These are phyloP conservation scores for Melastoma candidum DNA, from an alignment of 441 rosid species.

Conservation along the genomic window DNA sequence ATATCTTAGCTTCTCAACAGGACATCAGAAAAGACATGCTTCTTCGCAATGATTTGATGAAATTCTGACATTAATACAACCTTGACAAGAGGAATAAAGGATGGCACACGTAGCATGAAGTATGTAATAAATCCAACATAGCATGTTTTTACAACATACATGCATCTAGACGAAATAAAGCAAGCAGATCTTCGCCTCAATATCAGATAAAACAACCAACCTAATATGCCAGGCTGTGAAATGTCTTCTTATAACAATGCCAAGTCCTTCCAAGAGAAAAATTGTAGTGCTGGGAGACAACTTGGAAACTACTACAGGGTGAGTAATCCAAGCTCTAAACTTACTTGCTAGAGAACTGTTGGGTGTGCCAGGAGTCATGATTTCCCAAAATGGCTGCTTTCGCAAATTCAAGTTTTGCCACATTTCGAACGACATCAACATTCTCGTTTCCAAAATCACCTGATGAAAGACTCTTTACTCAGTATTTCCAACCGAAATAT, in stretches of 20 bases:
- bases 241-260: background rate
- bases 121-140: too few species aligned
- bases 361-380: constrained; percentile 86
- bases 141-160: background rate
- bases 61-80: too few species aligned
- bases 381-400: constrained; percentile 86
- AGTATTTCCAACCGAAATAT: too few species aligned
- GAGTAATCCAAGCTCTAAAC: constrained; percentile 10
- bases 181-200: background rate
- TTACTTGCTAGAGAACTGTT: constrained; percentile 40
- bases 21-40: too few species aligned
- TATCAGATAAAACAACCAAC: background rate
- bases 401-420: constrained; percentile 52
- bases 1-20: too few species aligned
- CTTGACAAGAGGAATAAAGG: too few species aligned
- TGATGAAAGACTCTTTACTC: constrained; percentile 13
- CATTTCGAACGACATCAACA: constrained; percentile 53
- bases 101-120: too few species aligned
- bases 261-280: too few species aligned
- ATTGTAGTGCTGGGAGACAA: too few species aligned
- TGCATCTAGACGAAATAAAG: background rate
- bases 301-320: too few species aligned
- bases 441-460: constrained; percentile 93
- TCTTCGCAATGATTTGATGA: too few species aligned
- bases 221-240: background rate